phyloP scores from a whole-genome alignment of 805 yeast genomes.

The Candida suzukii region DNA sequence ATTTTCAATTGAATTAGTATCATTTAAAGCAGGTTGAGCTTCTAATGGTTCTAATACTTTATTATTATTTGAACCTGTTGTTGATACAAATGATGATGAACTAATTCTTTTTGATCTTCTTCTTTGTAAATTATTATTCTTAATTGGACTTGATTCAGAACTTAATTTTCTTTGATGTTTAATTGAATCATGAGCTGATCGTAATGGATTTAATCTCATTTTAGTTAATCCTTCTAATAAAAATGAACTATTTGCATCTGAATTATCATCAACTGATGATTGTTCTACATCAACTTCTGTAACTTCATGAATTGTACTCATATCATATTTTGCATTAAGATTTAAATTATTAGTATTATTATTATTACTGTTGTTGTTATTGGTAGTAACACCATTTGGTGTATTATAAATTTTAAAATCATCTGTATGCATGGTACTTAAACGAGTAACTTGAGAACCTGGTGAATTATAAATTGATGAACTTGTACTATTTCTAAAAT shows the following conservation, averaged over 20 bases:
- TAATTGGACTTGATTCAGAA: not conserved
- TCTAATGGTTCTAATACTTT: not conserved
- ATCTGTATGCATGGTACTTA: slow-evolving; percentile 25
- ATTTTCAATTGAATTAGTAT: not conserved
- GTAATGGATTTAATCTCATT: slow-evolving; percentile 13
- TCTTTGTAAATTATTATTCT: not conserved
- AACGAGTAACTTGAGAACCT: slow-evolving; percentile 11
- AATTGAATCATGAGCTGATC: slow-evolving; percentile 1
- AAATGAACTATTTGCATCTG: slow-evolving; percentile 1
- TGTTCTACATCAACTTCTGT: slow-evolving; percentile 19
- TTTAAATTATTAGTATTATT: not conserved
- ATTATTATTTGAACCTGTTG: not conserved
- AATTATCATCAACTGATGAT: not conserved
- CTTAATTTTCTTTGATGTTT: not conserved
- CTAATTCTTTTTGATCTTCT: not conserved
- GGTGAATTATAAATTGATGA: slow-evolving; percentile 13
- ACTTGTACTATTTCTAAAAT: not conserved
- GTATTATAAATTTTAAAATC: slow-evolving; percentile 23
- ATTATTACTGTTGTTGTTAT: not conserved
- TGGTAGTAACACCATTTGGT: not conserved
- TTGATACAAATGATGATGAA: not conserved
- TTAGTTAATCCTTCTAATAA: slow-evolving; percentile 11
- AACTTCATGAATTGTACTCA: slow-evolving; percentile 29
- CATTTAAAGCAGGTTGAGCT: not conserved
- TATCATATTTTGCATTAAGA: slow-evolving; percentile 16